These are phyloP conservation scores for Cardiospermum halicacabum DNA, from an alignment of 345 rosid genomes.

Conservation along the genomic window DNA sequence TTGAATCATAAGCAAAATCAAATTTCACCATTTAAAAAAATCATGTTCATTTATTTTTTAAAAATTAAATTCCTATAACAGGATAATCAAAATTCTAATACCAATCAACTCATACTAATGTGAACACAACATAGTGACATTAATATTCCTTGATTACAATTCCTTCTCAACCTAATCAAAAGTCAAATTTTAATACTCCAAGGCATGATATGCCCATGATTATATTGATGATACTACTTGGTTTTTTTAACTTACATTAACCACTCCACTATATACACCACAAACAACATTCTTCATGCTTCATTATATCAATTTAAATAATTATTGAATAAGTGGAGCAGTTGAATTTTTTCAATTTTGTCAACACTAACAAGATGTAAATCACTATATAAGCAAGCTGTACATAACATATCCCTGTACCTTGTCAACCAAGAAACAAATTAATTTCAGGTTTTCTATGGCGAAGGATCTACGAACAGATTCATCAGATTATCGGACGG, in stretches of 20 bases:
- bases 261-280: background rate
- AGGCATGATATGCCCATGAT: slow-evolving; percentile 1
- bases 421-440: slow-evolving; percentile 6
- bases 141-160: slow-evolving; percentile 4
- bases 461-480: slow-evolving; percentile 24
- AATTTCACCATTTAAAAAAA: background rate
- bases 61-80: no score
- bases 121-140: slow-evolving; percentile 4
- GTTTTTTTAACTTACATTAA: background rate
- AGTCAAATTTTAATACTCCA: background rate
- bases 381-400: slow-evolving; percentile 6
- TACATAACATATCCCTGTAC: background rate
- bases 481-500: slow-evolving; percentile 35
- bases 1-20: background rate
- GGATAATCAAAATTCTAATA: no score
- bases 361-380: no score
- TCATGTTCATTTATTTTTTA: no score
- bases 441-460: slow-evolving; percentile 10
- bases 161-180: slow-evolving; percentile 15
- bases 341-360: background rate
- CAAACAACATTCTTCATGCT: slow-evolving; percentile 23
- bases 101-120: background rate
- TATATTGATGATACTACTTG: background rate
- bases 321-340: slow-evolving; percentile 5
- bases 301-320: background rate